Conservation (phyloP, 495 filamentous ascomycete species). For the Neurospora pannonica region DNA sequence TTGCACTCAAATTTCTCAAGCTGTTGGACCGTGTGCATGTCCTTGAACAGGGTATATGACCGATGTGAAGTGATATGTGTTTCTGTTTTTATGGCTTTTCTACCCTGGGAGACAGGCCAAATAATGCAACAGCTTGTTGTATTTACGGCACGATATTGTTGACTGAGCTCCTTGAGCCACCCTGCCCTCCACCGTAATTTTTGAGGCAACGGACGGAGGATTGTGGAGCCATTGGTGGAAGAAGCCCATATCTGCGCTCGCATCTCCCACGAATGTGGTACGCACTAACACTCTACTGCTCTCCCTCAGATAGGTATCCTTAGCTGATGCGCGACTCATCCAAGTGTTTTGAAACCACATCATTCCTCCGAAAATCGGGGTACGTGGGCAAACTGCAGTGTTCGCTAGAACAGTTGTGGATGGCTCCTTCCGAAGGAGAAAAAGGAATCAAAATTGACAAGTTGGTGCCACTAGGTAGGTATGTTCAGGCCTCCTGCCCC, state of each 20-base stretch:
- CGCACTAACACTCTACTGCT: slow-evolving; percentile 40
- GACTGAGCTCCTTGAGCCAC: not conserved
- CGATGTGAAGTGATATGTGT: not conserved
- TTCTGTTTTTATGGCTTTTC: not conserved
- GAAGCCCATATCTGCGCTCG: slow-evolving; percentile 46
- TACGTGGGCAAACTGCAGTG: not conserved
- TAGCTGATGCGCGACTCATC: not conserved
- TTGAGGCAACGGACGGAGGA: slow-evolving; percentile 35
- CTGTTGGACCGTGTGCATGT: not conserved
- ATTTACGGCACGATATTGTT: not conserved
- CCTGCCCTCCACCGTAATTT: slow-evolving; percentile 46
- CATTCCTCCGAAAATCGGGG: not conserved
- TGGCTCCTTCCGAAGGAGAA: not conserved
- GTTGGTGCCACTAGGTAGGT: not conserved
- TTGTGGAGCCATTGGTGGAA: slow-evolving; percentile 49
- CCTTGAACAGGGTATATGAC: not conserved
- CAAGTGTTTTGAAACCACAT: too few species aligned
- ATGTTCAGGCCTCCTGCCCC: not conserved
- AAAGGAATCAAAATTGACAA: not conserved
- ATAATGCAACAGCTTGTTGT: not conserved
- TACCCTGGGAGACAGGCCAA: not conserved
- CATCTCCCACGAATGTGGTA: slow-evolving; percentile 47
- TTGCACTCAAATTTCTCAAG: not conserved
- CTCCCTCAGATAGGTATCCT: slow-evolving; percentile 11
- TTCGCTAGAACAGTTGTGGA: not conserved